Percentiles rank a stretch among this genome's conserved stretches.
Evolutionary conservation across 257 asterid genomes (phyloP).

Genomic region (Mitragyna speciosa): DNA sequence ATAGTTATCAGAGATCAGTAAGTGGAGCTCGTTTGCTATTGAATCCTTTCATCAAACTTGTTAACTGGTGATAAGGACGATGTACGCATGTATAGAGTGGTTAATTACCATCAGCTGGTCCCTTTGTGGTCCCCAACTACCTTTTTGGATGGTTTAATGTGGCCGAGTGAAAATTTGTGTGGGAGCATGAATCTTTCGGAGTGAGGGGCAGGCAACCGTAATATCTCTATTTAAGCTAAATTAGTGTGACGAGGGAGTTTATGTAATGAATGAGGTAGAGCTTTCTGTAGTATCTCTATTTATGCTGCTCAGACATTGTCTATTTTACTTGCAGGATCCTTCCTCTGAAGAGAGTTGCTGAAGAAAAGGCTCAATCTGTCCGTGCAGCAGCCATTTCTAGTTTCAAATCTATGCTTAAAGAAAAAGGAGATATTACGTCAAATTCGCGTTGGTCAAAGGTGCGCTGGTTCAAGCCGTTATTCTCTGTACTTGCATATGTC

Average conservation of each 20-base stretch:
- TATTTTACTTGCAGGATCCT: conserved; percentile 54
- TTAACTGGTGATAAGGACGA: neutral
- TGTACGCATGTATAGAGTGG: neutral
- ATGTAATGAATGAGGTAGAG: neutral
- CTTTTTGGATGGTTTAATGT: neutral
- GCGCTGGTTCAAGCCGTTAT: conserved; percentile 6
- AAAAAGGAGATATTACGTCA: conserved; percentile 61
- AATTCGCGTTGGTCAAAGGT: conserved; percentile 96
- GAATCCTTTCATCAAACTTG: neutral
- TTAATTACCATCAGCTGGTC: neutral
- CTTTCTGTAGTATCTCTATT: conserved; percentile 2
- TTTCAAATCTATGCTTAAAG: conserved; percentile 85
- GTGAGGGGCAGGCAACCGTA: too few relatives aligned
- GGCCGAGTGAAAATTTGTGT: neutral
- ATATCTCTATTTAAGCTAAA: too few relatives aligned
- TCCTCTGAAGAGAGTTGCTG: conserved; percentile 68
- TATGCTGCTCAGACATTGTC: conserved; percentile 22
- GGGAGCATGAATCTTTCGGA: neutral
- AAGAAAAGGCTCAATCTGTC: conserved; percentile 75
- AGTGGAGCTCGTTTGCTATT: neutral
- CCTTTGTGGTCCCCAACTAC: neutral
- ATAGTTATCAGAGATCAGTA: neutral
- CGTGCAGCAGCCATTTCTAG: conserved; percentile 64
- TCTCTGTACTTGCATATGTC: neutral
- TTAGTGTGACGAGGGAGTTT: too few relatives aligned